Base-by-base conservation (phyloP, 2,329 filamentous ascomycete species). In the Exophiala alcalophila region DNA sequence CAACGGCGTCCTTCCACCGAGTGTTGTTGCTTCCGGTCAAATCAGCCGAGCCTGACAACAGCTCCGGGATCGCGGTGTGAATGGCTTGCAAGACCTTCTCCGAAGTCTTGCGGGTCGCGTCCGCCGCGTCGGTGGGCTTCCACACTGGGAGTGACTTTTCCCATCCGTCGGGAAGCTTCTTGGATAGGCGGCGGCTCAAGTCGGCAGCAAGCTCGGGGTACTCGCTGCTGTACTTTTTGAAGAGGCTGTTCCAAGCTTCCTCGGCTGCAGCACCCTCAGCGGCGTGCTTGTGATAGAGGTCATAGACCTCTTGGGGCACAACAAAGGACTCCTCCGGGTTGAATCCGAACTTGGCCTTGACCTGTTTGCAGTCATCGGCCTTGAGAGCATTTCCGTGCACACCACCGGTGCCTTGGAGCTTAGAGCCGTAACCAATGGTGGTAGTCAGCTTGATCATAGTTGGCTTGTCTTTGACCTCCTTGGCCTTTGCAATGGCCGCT, bases 21-120 rank as follows among this genome's bases (percentile, higher is more conserved):
- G 92, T 98, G 76, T 97, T 84, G 81, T 98, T 98, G 66, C 92
- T 97, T 65, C 88, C 88, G 66, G 92, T 98, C 77, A 98, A 71
- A 78, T 98, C 92, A 59, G 92, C 92, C 55, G 92, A 98, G 61
- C 92, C 92, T 66, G 91, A 94, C 50, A 98, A 70, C 46, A 98
- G 83, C 72, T 97, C 92, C 56, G 92, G 92, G 41, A 98, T 65
- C 55, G 74, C 80, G 37, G 77, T 70, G 75, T 94, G 81, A 61
- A 98, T 83, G 70, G 90, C 91, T 74, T 84, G 77, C 55, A 98
- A 81, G 46, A 97, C 90, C 49, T 79, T 84, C 80, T 98, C 91
- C 55, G 91, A 97, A 47, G 97, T 84, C 78, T 97, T 98, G 66
- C 92, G 84, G 57, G 91, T 92, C 55, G 92, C 92, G 56, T 94